These are phyloP conservation scores for Termitomyces sp. DNA, from an alignment of 768 basidiomycete species.

Conservation along the genomic window DNA sequence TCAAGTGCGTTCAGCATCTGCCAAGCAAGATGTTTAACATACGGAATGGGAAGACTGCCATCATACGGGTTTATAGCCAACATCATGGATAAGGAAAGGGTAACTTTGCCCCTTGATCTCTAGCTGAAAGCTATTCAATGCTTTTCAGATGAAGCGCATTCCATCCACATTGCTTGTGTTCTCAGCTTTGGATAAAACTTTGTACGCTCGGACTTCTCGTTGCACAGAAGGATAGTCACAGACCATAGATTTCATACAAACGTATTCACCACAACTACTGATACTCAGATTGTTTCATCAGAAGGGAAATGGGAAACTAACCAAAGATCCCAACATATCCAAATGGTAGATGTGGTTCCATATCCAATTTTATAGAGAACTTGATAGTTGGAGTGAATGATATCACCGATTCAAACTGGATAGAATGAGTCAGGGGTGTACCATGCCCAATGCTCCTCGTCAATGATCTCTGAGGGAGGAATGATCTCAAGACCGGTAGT, in stretches of 20 bases:
- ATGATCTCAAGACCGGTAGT: not conserved
- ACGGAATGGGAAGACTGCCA: not conserved
- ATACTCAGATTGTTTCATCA: not conserved
- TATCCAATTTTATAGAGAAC: conserved; percentile 1
- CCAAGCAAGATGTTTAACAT: not conserved
- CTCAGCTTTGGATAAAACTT: not conserved
- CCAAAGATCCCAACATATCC: not conserved
- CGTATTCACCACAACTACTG: not conserved
- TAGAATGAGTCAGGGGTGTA: not conserved
- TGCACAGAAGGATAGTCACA: not conserved
- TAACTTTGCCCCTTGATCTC: not conserved
- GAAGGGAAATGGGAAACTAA: not conserved
- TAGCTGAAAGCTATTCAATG: not conserved
- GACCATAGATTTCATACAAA: conserved; percentile 4
- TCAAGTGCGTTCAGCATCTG: not conserved
- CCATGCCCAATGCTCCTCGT: not conserved
- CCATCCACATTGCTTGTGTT: not conserved
- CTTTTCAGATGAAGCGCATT: not conserved
- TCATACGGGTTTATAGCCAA: too few relatives aligned
- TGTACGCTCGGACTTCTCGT: not conserved
- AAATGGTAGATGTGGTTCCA: not conserved
- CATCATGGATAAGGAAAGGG: not conserved
- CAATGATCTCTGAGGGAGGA: not conserved
- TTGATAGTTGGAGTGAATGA: not conserved
- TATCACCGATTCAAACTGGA: not conserved